These are phyloP conservation scores for Aspergillus melleus DNA, from an alignment of 2,329 filamentous ascomycete genomes.

Conservation along the genomic window DNA sequence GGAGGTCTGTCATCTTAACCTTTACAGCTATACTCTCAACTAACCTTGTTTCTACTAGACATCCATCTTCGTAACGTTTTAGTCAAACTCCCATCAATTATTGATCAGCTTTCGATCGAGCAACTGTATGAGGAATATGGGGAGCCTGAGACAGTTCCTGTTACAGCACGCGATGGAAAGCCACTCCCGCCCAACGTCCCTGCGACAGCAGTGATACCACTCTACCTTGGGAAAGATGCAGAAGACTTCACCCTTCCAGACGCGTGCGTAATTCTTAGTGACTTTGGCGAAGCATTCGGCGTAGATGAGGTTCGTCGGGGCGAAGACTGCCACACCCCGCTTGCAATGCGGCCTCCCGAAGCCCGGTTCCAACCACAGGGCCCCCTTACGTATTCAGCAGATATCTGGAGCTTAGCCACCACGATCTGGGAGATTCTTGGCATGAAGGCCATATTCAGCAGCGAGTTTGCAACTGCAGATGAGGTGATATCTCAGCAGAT, in stretches of 20 bases:
- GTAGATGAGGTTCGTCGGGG: conserved; percentile 24
- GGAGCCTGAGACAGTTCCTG: conserved; percentile 26
- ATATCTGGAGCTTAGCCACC: conserved; percentile 29
- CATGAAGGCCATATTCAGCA: conserved; percentile 24
- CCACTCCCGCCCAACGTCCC: conserved; percentile 29
- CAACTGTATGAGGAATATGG: conserved; percentile 34
- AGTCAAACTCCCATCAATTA: conserved; percentile 23
- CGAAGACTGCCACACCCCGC: conserved; percentile 23
- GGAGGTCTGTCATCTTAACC: conserved; percentile 23
- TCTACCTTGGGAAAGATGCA: conserved; percentile 30
- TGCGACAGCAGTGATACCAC: conserved; percentile 24
- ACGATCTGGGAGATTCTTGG: conserved; percentile 31
- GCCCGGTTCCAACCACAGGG: conserved; percentile 12
- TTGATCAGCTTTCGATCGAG: conserved; percentile 31
- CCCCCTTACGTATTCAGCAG: conserved; percentile 23
- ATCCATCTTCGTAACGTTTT: conserved; percentile 32
- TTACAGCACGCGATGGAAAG: conserved; percentile 23
- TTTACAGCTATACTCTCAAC: not conserved
- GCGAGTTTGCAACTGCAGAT: conserved; percentile 15
- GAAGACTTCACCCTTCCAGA: conserved; percentile 31
- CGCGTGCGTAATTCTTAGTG: conserved; percentile 29
- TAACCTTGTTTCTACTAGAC: conserved; percentile 17
- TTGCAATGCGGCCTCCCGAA: conserved; percentile 17
- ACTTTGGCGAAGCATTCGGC: conserved; percentile 27
- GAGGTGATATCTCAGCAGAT: conserved; percentile 22